These are phyloP conservation scores for Areca catechu DNA, from an alignment of 176 grass and related monocot species.

Conservation along the genomic window DNA sequence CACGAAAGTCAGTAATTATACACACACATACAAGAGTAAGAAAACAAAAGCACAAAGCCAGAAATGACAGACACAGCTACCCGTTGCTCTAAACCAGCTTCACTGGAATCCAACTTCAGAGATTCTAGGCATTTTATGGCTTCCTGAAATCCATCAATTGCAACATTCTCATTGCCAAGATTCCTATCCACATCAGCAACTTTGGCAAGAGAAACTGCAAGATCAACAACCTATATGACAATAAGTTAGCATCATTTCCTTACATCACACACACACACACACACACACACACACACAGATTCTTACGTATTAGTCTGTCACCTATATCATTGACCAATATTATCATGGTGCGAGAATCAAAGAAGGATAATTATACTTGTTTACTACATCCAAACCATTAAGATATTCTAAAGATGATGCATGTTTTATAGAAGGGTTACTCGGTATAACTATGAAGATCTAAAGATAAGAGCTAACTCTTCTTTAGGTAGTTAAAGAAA, in stretches of 20 bases:
- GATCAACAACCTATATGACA: conserved; percentile 63
- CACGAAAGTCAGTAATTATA: conserved; percentile 1
- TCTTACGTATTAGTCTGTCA: too few relatives aligned
- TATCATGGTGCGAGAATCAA: too few relatives aligned
- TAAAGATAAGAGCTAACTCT: too few relatives aligned
- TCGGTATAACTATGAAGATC: too few relatives aligned
- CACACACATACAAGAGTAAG: background rate
- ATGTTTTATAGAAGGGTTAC: too few relatives aligned
- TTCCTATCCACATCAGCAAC: conserved; percentile 88
- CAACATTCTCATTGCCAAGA: conserved; percentile 50
- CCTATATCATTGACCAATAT: too few relatives aligned
- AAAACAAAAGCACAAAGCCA: background rate
- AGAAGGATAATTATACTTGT: too few relatives aligned
- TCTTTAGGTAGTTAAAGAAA: too few relatives aligned
- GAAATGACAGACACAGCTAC: conserved; percentile 21
- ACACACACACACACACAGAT: too few relatives aligned
- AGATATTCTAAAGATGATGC: too few relatives aligned
- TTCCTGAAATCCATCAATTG: conserved; percentile 69
- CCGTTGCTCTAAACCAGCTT: conserved; percentile 50
- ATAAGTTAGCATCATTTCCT: background rate
- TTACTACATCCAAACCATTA: too few relatives aligned
- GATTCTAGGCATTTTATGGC: conserved; percentile 80
- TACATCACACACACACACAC: too few relatives aligned
- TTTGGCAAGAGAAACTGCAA: conserved; percentile 93
- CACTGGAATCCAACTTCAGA: conserved; percentile 61